A percentile compares a stretch with the other conserved stretches of the same genome.
phyloP scores from a whole-genome alignment of 768 basidiomycete genomes.

The Tylopilus rubrobrunneus region DNA sequence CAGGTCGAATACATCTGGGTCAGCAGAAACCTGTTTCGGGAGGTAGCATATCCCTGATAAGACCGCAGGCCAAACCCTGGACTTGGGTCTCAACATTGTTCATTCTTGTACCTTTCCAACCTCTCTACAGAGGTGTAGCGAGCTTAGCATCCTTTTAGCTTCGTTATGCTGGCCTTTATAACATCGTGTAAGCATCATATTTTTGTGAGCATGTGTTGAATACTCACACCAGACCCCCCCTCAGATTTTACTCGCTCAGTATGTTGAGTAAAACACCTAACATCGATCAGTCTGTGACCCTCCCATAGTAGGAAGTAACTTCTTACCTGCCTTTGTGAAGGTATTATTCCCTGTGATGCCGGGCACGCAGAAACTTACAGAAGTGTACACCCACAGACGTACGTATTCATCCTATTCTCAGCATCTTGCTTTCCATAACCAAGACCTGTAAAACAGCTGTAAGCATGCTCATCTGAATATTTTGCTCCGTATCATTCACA shows the following conservation, averaged over 20 bases:
- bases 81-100: neutral
- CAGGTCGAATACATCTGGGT: too few relatives aligned
- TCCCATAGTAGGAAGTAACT: conserved; percentile 5
- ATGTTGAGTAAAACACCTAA: neutral
- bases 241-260: conserved; percentile 1
- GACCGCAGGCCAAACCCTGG: neutral
- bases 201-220: too few relatives aligned
- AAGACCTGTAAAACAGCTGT: neutral
- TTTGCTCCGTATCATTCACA: neutral
- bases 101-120: neutral
- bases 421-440: neutral
- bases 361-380: neutral
- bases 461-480: neutral
- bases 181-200: neutral
- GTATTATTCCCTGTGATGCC: neutral
- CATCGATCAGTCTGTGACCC: neutral
- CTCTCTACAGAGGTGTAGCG: neutral
- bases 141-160: neutral
- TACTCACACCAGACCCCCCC: neutral
- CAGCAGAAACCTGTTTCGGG: too few relatives aligned
- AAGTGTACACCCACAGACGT: neutral
- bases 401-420: neutral
- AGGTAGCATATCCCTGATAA: neutral
- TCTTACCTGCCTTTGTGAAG: conserved; percentile 3
- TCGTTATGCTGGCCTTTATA: conserved; percentile 4